Evolutionary conservation across 2,329 filamentous ascomycete genomes (phyloP).

Genomic region (Cladosporium sp.): DNA sequence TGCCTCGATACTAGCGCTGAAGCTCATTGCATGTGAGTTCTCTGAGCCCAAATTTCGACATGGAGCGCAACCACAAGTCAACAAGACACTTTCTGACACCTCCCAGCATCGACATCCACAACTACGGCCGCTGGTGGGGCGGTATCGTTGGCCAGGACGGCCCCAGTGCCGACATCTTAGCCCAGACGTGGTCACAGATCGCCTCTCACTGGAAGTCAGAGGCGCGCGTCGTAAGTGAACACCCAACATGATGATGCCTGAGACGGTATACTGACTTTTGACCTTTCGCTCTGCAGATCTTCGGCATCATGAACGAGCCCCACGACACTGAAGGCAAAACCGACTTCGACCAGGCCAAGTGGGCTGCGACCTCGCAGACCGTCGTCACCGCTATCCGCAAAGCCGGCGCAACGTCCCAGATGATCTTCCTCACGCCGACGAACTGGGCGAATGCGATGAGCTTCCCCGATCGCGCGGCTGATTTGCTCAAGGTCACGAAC

Average conservation of each 20-base stretch:
- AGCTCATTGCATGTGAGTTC: constrained; percentile 23
- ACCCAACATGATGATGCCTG: constrained; percentile 42
- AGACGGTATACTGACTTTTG: constrained; percentile 31
- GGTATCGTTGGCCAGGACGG: constrained; percentile 66
- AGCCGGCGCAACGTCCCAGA: constrained; percentile 62
- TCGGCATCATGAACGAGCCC: constrained; percentile 45
- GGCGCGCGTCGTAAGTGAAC: constrained; percentile 45
- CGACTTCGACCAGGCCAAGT: constrained; percentile 51
- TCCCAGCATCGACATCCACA: constrained; percentile 36
- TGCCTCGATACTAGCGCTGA: constrained; percentile 39
- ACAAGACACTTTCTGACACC: neutral
- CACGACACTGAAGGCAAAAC: constrained; percentile 20
- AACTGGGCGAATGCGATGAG: constrained; percentile 43
- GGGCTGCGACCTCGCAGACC: constrained; percentile 62
- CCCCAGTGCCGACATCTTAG: constrained; percentile 59
- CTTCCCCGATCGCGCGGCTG: constrained; percentile 9
- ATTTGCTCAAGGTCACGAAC: constrained; percentile 17
- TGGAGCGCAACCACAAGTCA: neutral
- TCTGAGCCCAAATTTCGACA: neutral
- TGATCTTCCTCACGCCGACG: constrained; percentile 65
- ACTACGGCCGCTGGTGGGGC: constrained; percentile 56
- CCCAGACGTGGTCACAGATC: constrained; percentile 55
- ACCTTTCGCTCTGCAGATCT: neutral
- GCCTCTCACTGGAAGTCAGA: constrained; percentile 59
- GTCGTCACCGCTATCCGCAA: constrained; percentile 65